Conservation (phyloP, 768 basidiomycete genomes). For the Hebeloma cylindrosporum region DNA sequence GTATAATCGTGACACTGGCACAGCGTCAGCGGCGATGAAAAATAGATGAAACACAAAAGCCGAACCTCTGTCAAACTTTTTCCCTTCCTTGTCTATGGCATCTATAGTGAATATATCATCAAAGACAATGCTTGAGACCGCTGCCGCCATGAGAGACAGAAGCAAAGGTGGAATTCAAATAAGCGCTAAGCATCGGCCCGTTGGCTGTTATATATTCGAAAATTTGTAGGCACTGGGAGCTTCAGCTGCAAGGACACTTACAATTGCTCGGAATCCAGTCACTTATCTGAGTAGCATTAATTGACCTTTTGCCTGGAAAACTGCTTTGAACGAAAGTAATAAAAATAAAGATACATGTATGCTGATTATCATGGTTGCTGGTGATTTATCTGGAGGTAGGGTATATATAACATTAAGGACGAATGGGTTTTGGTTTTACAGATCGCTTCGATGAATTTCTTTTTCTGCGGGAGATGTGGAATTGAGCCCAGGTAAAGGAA, state of each 20-base stretch:
- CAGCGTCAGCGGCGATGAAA: conserved; percentile 14
- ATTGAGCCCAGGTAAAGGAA: conserved; percentile 65
- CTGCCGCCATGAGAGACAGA: conserved; percentile 45
- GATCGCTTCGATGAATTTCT: conserved; percentile 35
- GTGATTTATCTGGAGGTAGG: too few species aligned
- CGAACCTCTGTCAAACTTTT: conserved; percentile 96
- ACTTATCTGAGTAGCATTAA: not conserved
- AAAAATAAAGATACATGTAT: conserved; percentile 11
- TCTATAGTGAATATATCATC: conserved; percentile 91
- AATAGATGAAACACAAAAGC: conserved; percentile 11
- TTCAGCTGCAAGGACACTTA: too few species aligned
- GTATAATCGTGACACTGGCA: conserved; percentile 84
- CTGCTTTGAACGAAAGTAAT: conserved; percentile 11
- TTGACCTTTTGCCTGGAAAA: conserved; percentile 1
- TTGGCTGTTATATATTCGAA: not conserved
- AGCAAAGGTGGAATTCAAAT: not conserved
- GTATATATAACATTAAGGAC: too few species aligned
- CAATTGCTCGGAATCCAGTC: too few species aligned
- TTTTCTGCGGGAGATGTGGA: conserved; percentile 33
- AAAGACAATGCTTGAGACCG: conserved; percentile 79
- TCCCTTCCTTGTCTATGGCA: conserved; percentile 87
- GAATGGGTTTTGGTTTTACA: conserved; percentile 27
- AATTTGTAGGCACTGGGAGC: too few species aligned
- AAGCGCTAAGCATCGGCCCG: too few species aligned
- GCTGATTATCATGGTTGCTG: conserved; percentile 8